These are phyloP conservation scores for Batkoa obscura DNA, from an alignment of 371 early-diverging fungal species.

Conservation along the genomic window DNA sequence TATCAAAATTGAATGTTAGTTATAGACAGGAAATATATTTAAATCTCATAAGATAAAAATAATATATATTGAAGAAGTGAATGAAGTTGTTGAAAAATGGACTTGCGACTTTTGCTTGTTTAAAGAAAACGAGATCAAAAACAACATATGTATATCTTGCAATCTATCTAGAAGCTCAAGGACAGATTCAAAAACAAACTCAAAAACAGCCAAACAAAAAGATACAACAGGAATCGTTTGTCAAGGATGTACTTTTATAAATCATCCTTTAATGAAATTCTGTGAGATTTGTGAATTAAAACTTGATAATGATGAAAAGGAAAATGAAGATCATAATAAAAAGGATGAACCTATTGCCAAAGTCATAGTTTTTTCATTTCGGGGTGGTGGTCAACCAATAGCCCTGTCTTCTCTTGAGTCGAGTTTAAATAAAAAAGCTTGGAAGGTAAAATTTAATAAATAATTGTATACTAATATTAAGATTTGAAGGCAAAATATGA, in stretches of 20 bases:
- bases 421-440: not conserved
- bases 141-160: too few relatives aligned
- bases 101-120: too few relatives aligned
- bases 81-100: not conserved
- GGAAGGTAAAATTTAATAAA: not conserved
- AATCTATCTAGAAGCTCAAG: too few relatives aligned
- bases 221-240: not conserved
- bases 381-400: not conserved
- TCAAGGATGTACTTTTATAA: conserved; percentile 1
- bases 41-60: not conserved
- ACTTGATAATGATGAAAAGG: not conserved
- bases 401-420: not conserved
- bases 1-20: not conserved
- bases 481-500: not conserved
- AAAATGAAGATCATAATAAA: not conserved
- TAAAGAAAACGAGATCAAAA: too few relatives aligned
- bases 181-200: too few relatives aligned
- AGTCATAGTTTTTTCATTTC: not conserved
- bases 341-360: not conserved
- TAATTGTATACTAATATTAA: not conserved
- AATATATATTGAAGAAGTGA: not conserved
- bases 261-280: not conserved
- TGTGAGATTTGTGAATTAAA: not conserved
- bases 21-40: not conserved
- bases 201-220: too few relatives aligned